Evolutionary conservation across 2,329 filamentous ascomycete genomes (phyloP), one percentile per base, ranked within the genome.

Genomic region (Beauveria scarabaeidicola): DNA sequence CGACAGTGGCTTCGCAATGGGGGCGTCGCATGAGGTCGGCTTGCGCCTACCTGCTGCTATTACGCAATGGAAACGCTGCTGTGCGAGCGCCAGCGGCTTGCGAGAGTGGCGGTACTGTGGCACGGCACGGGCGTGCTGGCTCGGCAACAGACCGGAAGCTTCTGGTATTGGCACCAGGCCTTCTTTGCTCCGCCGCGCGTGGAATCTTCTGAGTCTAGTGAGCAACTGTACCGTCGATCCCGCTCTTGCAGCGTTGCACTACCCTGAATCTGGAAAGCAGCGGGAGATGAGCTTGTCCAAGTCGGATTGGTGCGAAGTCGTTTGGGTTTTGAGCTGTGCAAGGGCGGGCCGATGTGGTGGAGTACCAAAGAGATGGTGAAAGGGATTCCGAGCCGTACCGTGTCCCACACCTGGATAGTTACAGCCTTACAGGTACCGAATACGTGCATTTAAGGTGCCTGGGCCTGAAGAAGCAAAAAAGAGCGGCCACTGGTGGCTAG

Each of bases 371-470:
- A 60, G 51, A 60, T 60, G 58, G 58, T 15, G 21, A 54, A 46
- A 41, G 56, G 48, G 58, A 60, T 53, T 58, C 60, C 61, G 64
- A 63, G 64, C 61, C 64, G 64, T 61, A 63, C 63, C 63, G 63
- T 57, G 62, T 63, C 59, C 63, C 63, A 63, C 62, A 36, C 32
- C 40, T 13, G 19, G 52, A 29, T 48, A 36, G n/a, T n/a, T 11
- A 38, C n/a, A n/a, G n/a, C n/a, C 11, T 36, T 43, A 41, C 11
- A 41, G 29, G 47, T 38, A 40, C 38, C 15, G 9, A 36, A 41
- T 36, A 53, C 54, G 36, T 40, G 38, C 38, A 43, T 47, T 25
- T 15, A n/a, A n/a, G 17, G 27, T 48, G 21, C 51, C 36, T 57
- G 19, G 9, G 32, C 9, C 23, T 10, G 13, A 47, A 56, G 29